These are phyloP conservation scores for Colletotrichum horii DNA, from an alignment of 2,329 filamentous ascomycete species.

Conservation along the genomic window DNA sequence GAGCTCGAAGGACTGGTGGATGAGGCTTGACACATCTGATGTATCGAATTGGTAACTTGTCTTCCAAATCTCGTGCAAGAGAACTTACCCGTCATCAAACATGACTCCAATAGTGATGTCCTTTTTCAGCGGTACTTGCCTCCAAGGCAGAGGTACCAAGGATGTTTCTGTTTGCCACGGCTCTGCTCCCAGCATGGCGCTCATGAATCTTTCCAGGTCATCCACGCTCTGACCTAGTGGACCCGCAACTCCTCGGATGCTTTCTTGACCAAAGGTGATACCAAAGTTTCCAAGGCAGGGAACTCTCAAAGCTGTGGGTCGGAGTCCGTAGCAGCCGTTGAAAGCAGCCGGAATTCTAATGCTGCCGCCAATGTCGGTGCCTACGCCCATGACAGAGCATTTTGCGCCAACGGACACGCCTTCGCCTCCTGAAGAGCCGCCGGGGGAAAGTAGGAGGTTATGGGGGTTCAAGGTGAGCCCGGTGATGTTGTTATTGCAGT, in stretches of 20 bases:
- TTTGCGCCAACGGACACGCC: slow-evolving; percentile 63
- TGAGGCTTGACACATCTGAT: slow-evolving; percentile 49
- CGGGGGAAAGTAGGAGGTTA: slow-evolving; percentile 63
- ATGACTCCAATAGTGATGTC: slow-evolving; percentile 64
- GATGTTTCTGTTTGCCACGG: slow-evolving; percentile 64
- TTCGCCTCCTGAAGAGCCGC: slow-evolving; percentile 72
- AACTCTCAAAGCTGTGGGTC: slow-evolving; percentile 63
- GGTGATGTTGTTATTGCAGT: neutral
- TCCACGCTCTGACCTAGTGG: slow-evolving; percentile 46
- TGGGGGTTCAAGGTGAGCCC: slow-evolving; percentile 40
- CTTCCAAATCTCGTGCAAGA: neutral
- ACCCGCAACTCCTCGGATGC: slow-evolving; percentile 65
- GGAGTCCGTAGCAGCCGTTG: slow-evolving; percentile 61
- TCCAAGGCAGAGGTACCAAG: slow-evolving; percentile 64
- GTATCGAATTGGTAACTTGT: neutral
- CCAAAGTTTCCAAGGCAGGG: slow-evolving; percentile 57
- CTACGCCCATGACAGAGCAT: slow-evolving; percentile 56
- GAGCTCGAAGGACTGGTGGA: slow-evolving; percentile 65
- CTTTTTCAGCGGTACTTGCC: slow-evolving; percentile 32
- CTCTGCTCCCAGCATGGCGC: slow-evolving; percentile 51
- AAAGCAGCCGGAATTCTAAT: slow-evolving; percentile 52
- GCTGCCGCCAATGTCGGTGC: neutral
- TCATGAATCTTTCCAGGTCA: slow-evolving; percentile 61
- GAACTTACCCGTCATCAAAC: slow-evolving; percentile 62
- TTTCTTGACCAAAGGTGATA: slow-evolving; percentile 69